A percentile compares a stretch with the other conserved stretches of the same genome.
These are phyloP conservation scores for Colletotrichum lupini DNA, from an alignment of 2,329 filamentous ascomycete genomes.

Conservation along the genomic window DNA sequence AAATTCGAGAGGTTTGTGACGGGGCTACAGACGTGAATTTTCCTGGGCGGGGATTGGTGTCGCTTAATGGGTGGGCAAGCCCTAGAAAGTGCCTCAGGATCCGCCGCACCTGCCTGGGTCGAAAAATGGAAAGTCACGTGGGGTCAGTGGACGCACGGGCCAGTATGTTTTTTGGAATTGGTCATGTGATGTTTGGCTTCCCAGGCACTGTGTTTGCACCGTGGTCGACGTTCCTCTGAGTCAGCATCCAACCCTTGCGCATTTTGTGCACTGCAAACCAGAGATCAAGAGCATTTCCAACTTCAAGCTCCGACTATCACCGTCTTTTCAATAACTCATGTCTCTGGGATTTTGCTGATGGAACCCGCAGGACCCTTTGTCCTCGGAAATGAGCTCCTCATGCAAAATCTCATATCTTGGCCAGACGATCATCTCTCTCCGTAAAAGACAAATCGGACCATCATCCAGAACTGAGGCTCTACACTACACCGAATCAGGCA, in stretches of 20 bases:
- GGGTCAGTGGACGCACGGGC: not conserved
- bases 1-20: constrained; percentile 31
- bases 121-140: constrained; percentile 16
- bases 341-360: not conserved
- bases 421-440: too few relatives aligned
- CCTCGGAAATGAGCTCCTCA: too few relatives aligned
- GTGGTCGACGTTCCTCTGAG: constrained; percentile 1
- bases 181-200: not conserved
- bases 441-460: not conserved
- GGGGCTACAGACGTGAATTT: constrained; percentile 32
- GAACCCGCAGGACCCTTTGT: not conserved
- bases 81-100: constrained; percentile 46
- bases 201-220: constrained; percentile 15
- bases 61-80: constrained; percentile 53
- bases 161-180: not conserved
- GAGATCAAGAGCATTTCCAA: not conserved
- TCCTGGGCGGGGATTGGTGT: constrained; percentile 24
- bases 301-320: not conserved
- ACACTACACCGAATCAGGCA: not conserved
- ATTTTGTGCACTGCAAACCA: not conserved
- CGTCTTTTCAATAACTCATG: not conserved
- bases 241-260: not conserved
- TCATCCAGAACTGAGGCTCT: not conserved
- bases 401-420: too few relatives aligned
- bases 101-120: not conserved